Conservation (phyloP, 116 monocot genomes). For the Iris pallida region DNA sequence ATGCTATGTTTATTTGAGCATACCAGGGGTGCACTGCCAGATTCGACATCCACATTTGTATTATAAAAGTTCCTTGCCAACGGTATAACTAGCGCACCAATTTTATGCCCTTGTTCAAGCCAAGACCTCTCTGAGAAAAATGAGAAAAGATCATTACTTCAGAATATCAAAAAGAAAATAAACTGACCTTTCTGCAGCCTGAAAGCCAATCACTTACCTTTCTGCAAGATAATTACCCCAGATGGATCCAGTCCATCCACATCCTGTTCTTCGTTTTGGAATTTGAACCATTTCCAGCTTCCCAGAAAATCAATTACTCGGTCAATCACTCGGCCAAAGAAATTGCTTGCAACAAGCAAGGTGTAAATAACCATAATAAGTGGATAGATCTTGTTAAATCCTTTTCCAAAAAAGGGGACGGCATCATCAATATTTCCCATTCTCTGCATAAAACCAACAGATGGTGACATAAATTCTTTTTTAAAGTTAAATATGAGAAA, state of each 20-base stretch:
- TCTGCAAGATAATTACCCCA: slow-evolving; percentile 78
- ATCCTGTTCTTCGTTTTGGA: slow-evolving; percentile 65
- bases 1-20: neutral
- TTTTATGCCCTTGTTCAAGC: slow-evolving; percentile 26
- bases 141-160: neutral
- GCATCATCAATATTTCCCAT: slow-evolving; percentile 95
- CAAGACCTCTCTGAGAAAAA: slow-evolving; percentile 63
- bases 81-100: slow-evolving; percentile 25
- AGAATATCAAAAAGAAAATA: too few relatives aligned
- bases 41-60: slow-evolving; percentile 22
- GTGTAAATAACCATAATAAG: slow-evolving; percentile 96
- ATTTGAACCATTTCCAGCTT: slow-evolving; percentile 65
- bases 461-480: neutral
- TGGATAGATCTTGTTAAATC: slow-evolving; percentile 93
- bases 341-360: slow-evolving; percentile 77
- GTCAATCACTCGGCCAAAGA: slow-evolving; percentile 67
- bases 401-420: slow-evolving; percentile 85
- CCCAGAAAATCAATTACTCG: slow-evolving; percentile 62
- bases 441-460: slow-evolving; percentile 44
- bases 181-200: neutral
- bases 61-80: slow-evolving; percentile 26
- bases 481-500: neutral
- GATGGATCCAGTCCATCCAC: slow-evolving; percentile 80
- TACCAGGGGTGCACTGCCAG: slow-evolving; percentile 7
- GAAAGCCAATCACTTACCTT: slow-evolving; percentile 30